phyloP scores from a whole-genome alignment of 345 rosid genomes.

The Populus davidiana region DNA sequence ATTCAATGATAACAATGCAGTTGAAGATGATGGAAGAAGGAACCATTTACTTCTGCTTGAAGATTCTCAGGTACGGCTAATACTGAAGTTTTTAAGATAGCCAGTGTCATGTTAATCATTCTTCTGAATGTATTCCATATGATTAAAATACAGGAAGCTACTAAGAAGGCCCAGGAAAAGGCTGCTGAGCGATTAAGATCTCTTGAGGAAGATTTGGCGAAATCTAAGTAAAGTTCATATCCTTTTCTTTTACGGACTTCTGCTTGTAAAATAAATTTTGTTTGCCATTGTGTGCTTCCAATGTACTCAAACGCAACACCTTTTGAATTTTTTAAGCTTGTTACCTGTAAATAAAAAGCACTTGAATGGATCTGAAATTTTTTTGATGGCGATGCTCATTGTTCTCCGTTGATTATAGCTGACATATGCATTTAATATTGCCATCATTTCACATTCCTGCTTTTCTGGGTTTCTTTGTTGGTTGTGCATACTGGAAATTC shows the following conservation, averaged over 20 bases:
- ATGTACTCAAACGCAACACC: no score
- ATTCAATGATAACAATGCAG: neutral
- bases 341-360: no score
- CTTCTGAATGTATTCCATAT: neutral
- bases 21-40: slow-evolving; percentile 52
- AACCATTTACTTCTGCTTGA: slow-evolving; percentile 68
- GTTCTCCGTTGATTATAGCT: no score
- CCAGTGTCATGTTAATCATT: neutral
- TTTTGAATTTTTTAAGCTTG: no score
- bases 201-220: slow-evolving; percentile 75
- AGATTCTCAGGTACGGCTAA: slow-evolving; percentile 70
- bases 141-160: slow-evolving; percentile 50
- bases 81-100: neutral
- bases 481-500: no score
- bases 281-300: neutral
- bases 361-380: no score
- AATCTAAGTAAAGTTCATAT: slow-evolving; percentile 51
- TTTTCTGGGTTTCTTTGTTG: no score
- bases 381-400: no score
- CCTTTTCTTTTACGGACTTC: neutral
- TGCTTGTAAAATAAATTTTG: neutral
- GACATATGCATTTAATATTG: no score
- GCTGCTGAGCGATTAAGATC: slow-evolving; percentile 56
- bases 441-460: no score
- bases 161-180: slow-evolving; percentile 74